Conservation (phyloP, 495 filamentous ascomycete species). For the Paragyromitra xinjiangensis region DNA sequence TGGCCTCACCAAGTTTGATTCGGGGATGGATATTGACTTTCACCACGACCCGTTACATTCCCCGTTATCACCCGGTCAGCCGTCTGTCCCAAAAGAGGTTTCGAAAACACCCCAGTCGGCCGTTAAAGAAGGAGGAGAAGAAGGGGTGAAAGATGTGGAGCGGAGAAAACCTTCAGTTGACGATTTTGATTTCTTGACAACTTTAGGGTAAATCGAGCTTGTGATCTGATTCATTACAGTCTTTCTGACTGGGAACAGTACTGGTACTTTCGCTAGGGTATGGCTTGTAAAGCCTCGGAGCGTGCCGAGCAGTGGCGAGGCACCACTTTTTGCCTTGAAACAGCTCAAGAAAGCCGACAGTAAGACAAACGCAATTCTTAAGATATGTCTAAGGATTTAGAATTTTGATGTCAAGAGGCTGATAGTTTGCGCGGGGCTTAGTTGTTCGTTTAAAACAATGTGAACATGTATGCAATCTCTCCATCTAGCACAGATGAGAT, state of each 20-base stretch:
- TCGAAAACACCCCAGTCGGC: conserved; percentile 22
- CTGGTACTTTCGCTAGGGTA: conserved; percentile 92
- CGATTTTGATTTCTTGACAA: conserved; percentile 88
- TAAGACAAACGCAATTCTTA: conserved; percentile 57
- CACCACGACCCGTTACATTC: conserved; percentile 46
- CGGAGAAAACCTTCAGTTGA: conserved; percentile 60
- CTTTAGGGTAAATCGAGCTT: conserved; percentile 68
- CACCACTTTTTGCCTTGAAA: conserved; percentile 89
- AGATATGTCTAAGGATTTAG: conserved; percentile 13
- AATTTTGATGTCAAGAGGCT: conserved; percentile 42
- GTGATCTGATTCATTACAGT: conserved; percentile 30
- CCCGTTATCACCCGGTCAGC: conserved; percentile 44
- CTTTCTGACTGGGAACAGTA: conserved; percentile 62
- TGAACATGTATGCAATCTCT: conserved; percentile 75
- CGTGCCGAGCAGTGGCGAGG: conserved; percentile 59
- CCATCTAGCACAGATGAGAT: conserved; percentile 3
- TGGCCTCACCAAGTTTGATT: conserved; percentile 33
- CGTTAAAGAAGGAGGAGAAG: conserved; percentile 42
- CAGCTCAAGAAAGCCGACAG: conserved; percentile 87
- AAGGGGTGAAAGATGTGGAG: conserved; percentile 47
- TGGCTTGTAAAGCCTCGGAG: conserved; percentile 77
- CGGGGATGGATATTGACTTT: conserved; percentile 51
- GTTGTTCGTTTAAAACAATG: conserved; percentile 97
- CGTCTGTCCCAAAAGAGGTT: conserved; percentile 13
- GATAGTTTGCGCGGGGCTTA: conserved; percentile 58